Evolutionary conservation across 2,329 filamentous ascomycete genomes (phyloP), one percentile per base, ranked within the genome.

Genomic region (Eutypa lata): DNA sequence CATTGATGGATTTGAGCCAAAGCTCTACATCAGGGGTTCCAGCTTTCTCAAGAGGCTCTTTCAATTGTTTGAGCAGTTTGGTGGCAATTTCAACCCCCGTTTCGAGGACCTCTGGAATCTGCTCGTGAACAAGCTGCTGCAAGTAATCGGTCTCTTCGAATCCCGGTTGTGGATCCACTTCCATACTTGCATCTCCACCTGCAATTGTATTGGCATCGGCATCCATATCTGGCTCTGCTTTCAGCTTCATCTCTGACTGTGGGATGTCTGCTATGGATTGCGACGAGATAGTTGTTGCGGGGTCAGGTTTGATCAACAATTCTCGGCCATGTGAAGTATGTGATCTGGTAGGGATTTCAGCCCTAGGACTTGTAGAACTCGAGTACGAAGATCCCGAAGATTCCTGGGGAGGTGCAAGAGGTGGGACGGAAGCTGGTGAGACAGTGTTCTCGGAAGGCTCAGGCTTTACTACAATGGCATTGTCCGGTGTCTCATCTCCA

Each of bases 1-100:
- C 68, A 2, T 73, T 65, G 38, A 80, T 75, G 13, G 72, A 61
- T 19, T 69, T 52, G 7, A 73, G 52, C 75, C 73, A 80, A n/a
- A n/a, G n/a, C n/a, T n/a, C n/a, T 18, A 3, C 21, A 19, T 58
- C 48, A 3, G 47, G 51, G 22, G 57, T 56, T n/a, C 38, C 22
- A 24, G 13, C 40, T 21, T 44, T 21, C 18, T 38, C 48, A 19
- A 66, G 45, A 2, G 47, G 26, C 13, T 38, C 37, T 8, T 54
- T 54, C 31, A 65, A 19, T 47, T 57, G 52, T 16, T 56, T 40
- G 11, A 66, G 58, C 1, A 66, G 40, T 2, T 45, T 7, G 7
- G 50, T 16, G 22, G 56, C 58, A 44, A 57, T 57, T 7, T 40
- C 38, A 10, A 64, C 58, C 16, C 59, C 61, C 11, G 53, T 19